phyloP scores from a whole-genome alignment of 2,329 filamentous ascomycete genomes.

The Curvularia verruculosa region DNA sequence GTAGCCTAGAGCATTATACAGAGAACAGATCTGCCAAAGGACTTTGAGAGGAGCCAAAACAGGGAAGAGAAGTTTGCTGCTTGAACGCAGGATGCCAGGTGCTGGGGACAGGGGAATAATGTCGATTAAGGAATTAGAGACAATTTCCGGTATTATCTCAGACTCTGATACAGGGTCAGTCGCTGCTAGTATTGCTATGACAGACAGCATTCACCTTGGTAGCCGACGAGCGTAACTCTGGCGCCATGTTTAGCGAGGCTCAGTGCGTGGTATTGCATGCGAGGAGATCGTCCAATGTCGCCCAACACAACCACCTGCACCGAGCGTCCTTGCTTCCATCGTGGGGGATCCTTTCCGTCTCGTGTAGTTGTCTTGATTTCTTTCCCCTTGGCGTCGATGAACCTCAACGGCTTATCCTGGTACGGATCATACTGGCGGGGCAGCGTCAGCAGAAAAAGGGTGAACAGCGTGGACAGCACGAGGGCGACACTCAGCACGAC shows the following conservation, averaged over 20 bases:
- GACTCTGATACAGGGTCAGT: slow-evolving; percentile 64
- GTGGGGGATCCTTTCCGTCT: slow-evolving; percentile 29
- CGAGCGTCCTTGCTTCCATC: slow-evolving; percentile 52
- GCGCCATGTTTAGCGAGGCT: slow-evolving; percentile 85
- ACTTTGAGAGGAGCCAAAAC: slow-evolving; percentile 83
- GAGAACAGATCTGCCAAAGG: slow-evolving; percentile 75
- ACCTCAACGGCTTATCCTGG: slow-evolving; percentile 33
- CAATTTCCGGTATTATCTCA: slow-evolving; percentile 77
- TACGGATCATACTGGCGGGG: slow-evolving; percentile 59
- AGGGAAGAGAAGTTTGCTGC: slow-evolving; percentile 75
- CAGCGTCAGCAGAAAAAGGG: slow-evolving; percentile 58
- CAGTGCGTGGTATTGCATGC: slow-evolving; percentile 98
- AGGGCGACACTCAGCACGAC: slow-evolving; percentile 51
- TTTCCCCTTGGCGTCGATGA: slow-evolving; percentile 35
- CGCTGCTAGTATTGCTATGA: background rate
- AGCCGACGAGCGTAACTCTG: slow-evolving; percentile 84
- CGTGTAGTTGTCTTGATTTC: slow-evolving; percentile 25
- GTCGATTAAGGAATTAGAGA: slow-evolving; percentile 69
- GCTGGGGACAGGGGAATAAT: slow-evolving; percentile 73
- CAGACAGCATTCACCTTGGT: slow-evolving; percentile 64
- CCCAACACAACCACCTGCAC: slow-evolving; percentile 90
- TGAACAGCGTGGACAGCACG: slow-evolving; percentile 55
- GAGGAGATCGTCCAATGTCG: slow-evolving; percentile 92
- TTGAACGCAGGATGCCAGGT: slow-evolving; percentile 69
- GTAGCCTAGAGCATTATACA: slow-evolving; percentile 77